These are phyloP conservation scores for Pythium aphanidermatum DNA, from an alignment of 352 stramenopile genomes.

Conservation along the genomic window DNA sequence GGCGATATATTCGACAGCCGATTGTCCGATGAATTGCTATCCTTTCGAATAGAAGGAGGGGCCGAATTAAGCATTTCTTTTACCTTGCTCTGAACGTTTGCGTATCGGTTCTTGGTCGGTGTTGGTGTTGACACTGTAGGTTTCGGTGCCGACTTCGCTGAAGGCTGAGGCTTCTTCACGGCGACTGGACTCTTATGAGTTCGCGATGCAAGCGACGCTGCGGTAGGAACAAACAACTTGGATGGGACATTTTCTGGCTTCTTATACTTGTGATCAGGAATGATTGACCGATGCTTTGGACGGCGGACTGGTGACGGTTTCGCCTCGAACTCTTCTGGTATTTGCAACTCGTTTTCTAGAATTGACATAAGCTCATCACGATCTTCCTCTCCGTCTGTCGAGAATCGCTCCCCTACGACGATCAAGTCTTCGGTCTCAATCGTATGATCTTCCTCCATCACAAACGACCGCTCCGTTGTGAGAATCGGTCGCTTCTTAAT, in stretches of 20 bases:
- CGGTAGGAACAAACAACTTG: constrained; percentile 17
- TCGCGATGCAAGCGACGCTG: constrained; percentile 15
- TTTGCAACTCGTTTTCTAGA: constrained; percentile 9
- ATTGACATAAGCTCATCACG: constrained; percentile 12
- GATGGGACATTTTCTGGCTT: constrained; percentile 18
- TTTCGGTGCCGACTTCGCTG: constrained; percentile 7
- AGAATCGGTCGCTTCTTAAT: constrained; percentile 37
- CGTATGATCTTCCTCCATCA: constrained; percentile 53
- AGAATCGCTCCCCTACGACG: constrained; percentile 48
- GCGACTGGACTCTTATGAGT: constrained; percentile 13
- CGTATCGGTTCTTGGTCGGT: constrained; percentile 31
- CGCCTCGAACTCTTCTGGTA: constrained; percentile 7
- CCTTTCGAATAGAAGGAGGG: constrained; percentile 1
- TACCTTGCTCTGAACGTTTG: constrained; percentile 51
- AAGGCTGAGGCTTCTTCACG: constrained; percentile 4
- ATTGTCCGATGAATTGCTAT: constrained; percentile 4
- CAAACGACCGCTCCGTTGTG: constrained; percentile 62
- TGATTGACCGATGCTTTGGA: constrained; percentile 3
- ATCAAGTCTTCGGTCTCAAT: constrained; percentile 59
- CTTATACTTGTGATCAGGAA: constrained; percentile 6
- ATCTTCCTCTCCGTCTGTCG: constrained; percentile 56
- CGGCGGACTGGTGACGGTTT: constrained; percentile 3
- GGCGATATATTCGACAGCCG: neutral
- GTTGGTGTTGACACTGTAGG: neutral
- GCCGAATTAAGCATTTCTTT: constrained; percentile 21